A percentile compares a stretch with the other conserved stretches of the same genome.
Conservation (phyloP, 2,329 filamentous ascomycete genomes). For the Talaromyces funiculosus region DNA sequence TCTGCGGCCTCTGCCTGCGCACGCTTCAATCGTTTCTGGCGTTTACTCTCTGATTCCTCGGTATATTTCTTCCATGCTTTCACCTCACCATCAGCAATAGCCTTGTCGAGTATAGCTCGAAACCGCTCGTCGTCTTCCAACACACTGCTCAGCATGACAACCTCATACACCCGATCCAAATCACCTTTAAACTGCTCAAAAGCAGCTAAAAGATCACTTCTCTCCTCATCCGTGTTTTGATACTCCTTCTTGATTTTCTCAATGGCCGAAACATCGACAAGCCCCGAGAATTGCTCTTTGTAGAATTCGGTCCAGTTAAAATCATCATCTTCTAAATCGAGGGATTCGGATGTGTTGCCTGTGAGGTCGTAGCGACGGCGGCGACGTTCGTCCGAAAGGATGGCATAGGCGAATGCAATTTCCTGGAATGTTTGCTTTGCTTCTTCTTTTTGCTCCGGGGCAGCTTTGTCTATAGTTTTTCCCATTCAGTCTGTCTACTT, state of each 20-base stretch:
- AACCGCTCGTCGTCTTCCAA: constrained; percentile 82
- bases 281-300: constrained; percentile 71
- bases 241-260: constrained; percentile 70
- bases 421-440: constrained; percentile 82
- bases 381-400: constrained; percentile 76
- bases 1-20: constrained; percentile 65
- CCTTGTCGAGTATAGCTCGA: constrained; percentile 70
- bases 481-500: background rate
- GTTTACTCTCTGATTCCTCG: constrained; percentile 64
- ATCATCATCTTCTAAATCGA: constrained; percentile 61
- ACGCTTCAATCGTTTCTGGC: constrained; percentile 53
- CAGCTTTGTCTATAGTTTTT: constrained; percentile 64
- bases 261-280: constrained; percentile 69
- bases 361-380: constrained; percentile 85
- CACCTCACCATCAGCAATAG: constrained; percentile 66
- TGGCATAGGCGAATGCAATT: constrained; percentile 87
- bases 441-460: constrained; percentile 59
- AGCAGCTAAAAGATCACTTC: constrained; percentile 66
- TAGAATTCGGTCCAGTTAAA: constrained; percentile 94
- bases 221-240: constrained; percentile 81
- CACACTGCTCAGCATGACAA: constrained; percentile 80
- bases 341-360: constrained; percentile 77
- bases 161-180: constrained; percentile 71
- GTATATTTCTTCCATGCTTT: constrained; percentile 63
- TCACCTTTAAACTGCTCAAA: constrained; percentile 69